Conservation (phyloP, 495 filamentous ascomycete genomes). For the Mytilinidion resinicola region DNA sequence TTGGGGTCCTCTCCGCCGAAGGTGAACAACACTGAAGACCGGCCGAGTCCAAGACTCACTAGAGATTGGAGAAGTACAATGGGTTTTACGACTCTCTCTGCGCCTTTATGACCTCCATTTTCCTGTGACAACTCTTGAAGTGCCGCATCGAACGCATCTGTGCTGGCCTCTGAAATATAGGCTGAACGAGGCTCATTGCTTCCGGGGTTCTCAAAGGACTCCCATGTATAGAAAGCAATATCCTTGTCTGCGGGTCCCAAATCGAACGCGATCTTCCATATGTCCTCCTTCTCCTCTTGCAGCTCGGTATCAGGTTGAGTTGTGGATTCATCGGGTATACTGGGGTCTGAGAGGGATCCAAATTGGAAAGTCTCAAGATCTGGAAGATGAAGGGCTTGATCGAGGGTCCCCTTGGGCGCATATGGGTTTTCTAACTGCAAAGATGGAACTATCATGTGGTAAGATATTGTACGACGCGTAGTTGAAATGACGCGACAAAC, state of each 20-base stretch:
- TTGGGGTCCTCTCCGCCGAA: conserved; percentile 48
- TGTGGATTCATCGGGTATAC: conserved; percentile 18
- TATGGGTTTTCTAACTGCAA: conserved; percentile 33
- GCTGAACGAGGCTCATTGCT: conserved; percentile 43
- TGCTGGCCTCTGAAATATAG: conserved; percentile 74
- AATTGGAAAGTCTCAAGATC: conserved; percentile 30
- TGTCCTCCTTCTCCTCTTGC: conserved; percentile 25
- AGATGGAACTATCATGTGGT: conserved; percentile 21
- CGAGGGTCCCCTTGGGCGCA: conserved; percentile 27
- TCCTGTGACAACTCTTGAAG: conserved; percentile 15
- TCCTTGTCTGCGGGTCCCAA: conserved; percentile 46
- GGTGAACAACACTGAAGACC: conserved; percentile 70
- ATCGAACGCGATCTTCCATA: conserved; percentile 29
- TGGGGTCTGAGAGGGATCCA: conserved; percentile 24
- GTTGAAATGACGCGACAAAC: conserved; percentile 10
- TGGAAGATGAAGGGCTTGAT: conserved; percentile 27
- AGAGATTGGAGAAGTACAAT: conserved; percentile 56
- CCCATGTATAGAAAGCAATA: conserved; percentile 52
- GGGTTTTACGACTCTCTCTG: conserved; percentile 26
- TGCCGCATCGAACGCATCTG: conserved; percentile 63
- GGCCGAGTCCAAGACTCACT: conserved; percentile 67
- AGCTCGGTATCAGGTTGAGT: conserved; percentile 13
- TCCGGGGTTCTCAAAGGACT: conserved; percentile 50
- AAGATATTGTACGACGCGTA: conserved; percentile 18
- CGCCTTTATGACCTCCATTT: background rate